A percentile compares a stretch with the other conserved stretches of the same genome.
Conservation (phyloP, 805 yeast species). For the Kodamaea laetipori region DNA sequence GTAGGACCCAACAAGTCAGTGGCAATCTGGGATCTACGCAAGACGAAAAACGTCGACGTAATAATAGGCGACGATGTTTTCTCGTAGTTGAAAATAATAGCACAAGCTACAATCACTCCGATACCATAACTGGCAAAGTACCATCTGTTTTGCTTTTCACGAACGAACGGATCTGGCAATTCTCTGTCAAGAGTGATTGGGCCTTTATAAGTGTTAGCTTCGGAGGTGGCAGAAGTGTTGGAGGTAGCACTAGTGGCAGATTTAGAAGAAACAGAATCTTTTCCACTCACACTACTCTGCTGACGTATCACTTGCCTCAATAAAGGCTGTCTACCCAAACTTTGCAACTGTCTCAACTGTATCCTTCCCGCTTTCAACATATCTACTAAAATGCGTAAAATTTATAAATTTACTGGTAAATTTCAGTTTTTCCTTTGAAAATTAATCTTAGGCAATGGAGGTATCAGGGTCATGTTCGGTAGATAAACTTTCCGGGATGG, state of each 20-base stretch:
- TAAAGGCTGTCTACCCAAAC: conserved; percentile 5
- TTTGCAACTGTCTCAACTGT: not conserved
- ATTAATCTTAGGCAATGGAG: conserved; percentile 14
- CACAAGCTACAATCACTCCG: conserved; percentile 41
- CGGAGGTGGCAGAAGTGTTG: not conserved
- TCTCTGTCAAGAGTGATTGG: conserved; percentile 74
- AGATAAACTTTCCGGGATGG: conserved; percentile 43
- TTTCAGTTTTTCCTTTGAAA: not conserved
- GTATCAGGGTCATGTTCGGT: conserved; percentile 48
- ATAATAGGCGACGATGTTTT: conserved; percentile 88
- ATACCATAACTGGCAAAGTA: conserved; percentile 52
- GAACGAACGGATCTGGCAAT: conserved; percentile 76
- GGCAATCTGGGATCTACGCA: conserved; percentile 73
- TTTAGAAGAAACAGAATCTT: not conserved
- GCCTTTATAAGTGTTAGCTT: conserved; percentile 19
- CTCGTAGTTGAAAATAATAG: conserved; percentile 86
- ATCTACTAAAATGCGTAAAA: too few species aligned
- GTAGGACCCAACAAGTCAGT: conserved; percentile 68
- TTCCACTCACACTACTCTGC: not conserved
- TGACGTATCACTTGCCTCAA: not conserved
- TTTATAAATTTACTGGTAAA: too few species aligned
- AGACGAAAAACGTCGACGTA: conserved; percentile 79
- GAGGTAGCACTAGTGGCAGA: not conserved
- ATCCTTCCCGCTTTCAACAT: not conserved
- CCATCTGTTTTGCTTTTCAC: conserved; percentile 49